Percentiles rank a stretch among this genome's conserved stretches.
These are phyloP conservation scores for Closterium sp. DNA, from an alignment of 139 green algal species.

Conservation along the genomic window DNA sequence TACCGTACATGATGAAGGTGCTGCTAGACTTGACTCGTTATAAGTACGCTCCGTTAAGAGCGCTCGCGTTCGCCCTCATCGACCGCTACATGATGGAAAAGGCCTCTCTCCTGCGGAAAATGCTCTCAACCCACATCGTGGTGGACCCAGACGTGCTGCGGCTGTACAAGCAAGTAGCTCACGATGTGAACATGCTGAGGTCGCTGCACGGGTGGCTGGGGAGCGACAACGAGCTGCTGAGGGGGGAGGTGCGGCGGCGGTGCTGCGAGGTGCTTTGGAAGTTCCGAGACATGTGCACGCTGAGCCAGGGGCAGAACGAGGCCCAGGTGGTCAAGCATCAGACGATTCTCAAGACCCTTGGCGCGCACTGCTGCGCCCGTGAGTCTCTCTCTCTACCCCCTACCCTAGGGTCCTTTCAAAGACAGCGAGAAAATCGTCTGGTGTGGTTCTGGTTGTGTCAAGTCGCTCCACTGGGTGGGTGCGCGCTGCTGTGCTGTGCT, in stretches of 20 bases:
- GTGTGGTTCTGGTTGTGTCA: no score
- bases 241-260: neutral
- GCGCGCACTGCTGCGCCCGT: neutral
- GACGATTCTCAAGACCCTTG: neutral
- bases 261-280: neutral
- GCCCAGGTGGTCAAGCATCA: neutral
- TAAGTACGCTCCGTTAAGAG: neutral
- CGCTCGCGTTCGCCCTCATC: neutral
- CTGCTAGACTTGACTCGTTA: slow-evolving; percentile 13
- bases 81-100: slow-evolving; percentile 14
- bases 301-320: neutral
- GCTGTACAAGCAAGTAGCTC: neutral
- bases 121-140: neutral
- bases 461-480: no score
- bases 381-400: no score
- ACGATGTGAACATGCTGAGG: neutral
- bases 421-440: no score
- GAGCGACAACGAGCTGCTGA: neutral
- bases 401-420: no score
- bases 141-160: neutral
- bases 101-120: neutral
- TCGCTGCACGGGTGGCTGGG: neutral
- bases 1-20: slow-evolving; percentile 6
- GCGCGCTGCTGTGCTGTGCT: neutral
- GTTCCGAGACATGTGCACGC: neutral